Evolutionary conservation across 352 stramenopile genomes (phyloP).

Genomic region (Phytopythium ostracodes): DNA sequence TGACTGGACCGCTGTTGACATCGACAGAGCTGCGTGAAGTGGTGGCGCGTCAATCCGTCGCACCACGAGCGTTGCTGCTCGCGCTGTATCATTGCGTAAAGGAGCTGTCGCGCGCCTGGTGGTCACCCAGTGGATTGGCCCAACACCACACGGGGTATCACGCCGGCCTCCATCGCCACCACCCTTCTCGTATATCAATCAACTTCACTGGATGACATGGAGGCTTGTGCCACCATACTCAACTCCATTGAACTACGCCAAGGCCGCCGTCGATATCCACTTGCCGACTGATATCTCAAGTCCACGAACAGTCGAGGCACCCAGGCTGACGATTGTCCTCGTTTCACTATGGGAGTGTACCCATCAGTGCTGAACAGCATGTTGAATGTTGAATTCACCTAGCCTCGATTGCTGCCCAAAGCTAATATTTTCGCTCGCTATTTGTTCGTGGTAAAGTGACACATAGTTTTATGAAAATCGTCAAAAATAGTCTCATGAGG

Average conservation of each 20-base stretch:
- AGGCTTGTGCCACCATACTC: not conserved
- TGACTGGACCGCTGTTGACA: not conserved
- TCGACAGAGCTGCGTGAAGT: too few relatives aligned
- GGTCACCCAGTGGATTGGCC: not conserved
- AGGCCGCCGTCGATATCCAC: not conserved
- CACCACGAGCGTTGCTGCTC: too few relatives aligned
- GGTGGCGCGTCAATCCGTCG: not conserved
- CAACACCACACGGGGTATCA: too few relatives aligned
- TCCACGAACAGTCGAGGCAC: not conserved
- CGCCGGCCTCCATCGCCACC: not conserved
- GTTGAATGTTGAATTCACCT: not conserved
- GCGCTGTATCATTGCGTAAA: too few relatives aligned
- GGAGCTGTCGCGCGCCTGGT: too few relatives aligned
- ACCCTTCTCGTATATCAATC: not conserved
- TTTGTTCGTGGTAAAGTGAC: too few relatives aligned
- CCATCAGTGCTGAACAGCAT: not conserved
- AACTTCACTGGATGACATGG: too few relatives aligned
- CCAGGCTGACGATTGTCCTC: not conserved
- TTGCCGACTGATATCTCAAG: slow-evolving; percentile 1
- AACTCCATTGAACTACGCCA: not conserved
- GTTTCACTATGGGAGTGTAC: not conserved
- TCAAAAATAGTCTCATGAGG: too few relatives aligned
- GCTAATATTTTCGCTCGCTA: not conserved
- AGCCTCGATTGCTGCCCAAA: not conserved
- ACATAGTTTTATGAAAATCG: not conserved